phyloP scores from a whole-genome alignment of 2,329 filamentous ascomycete genomes.

The Pseudopithomyces maydicus region DNA sequence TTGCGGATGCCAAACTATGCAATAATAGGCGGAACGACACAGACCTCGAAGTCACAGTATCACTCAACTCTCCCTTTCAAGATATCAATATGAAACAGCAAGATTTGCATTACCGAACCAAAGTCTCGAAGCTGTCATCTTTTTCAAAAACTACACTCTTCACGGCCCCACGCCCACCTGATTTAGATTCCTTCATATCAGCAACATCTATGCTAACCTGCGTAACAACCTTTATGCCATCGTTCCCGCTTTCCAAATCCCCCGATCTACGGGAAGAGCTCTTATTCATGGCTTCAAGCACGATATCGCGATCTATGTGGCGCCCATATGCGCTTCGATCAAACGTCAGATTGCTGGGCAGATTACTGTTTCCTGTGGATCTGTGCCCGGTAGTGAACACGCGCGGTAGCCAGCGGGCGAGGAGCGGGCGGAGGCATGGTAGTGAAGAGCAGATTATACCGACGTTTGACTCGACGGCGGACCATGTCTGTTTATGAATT shows the following conservation, averaged over 20 bases:
- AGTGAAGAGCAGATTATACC: slow-evolving; percentile 41
- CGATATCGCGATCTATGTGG: not conserved
- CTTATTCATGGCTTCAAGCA: not conserved
- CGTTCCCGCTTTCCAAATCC: not conserved
- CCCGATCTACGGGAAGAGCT: not conserved
- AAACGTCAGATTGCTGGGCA: not conserved
- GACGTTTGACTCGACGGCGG: slow-evolving; percentile 35
- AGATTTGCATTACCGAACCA: not conserved
- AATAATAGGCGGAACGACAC: no score
- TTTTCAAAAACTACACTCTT: not conserved
- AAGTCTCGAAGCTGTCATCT: not conserved
- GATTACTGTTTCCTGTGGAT: not conserved
- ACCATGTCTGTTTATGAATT: slow-evolving; percentile 21
- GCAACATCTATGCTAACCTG: not conserved
- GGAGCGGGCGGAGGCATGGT: slow-evolving; percentile 31
- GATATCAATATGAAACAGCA: not conserved
- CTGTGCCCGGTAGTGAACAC: not conserved
- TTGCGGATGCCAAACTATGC: no score
- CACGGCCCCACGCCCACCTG: not conserved
- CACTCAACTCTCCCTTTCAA: not conserved
- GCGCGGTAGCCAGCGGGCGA: slow-evolving; percentile 27
- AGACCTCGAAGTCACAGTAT: not conserved
- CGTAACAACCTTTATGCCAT: not conserved
- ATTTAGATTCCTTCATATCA: not conserved
- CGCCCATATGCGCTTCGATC: not conserved